Conservation (phyloP, 345 rosid species). For the thale cress (Arabidopsis thaliana) region DNA sequence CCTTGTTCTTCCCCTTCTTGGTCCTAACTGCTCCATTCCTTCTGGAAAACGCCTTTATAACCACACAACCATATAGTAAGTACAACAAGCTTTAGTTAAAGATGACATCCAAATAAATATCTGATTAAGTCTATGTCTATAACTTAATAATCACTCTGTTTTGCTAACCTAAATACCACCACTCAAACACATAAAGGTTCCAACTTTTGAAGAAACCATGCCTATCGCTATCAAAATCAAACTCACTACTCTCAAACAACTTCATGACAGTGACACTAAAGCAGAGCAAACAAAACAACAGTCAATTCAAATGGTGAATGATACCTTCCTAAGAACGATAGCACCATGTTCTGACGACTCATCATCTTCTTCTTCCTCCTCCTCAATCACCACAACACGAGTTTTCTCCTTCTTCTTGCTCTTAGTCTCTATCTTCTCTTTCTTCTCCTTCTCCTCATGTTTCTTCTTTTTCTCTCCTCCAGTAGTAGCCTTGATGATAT, state of each 20-base stretch:
- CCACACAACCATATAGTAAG: conserved; percentile 21
- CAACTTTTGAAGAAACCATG: conserved; percentile 15
- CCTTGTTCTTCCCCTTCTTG: conserved; percentile 79
- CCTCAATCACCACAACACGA: conserved; percentile 77
- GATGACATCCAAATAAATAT: conserved; percentile 4
- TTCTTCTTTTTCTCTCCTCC: conserved; percentile 60
- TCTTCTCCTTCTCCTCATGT: conserved; percentile 46
- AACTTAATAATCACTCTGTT: not conserved
- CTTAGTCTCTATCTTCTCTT: conserved; percentile 41
- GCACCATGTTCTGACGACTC: conserved; percentile 56
- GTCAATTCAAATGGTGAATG: too few species aligned
- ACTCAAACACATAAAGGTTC: conserved; percentile 14
- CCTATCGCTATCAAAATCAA: not conserved
- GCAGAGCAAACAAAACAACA: conserved; percentile 8
- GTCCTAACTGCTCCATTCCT: conserved; percentile 60
- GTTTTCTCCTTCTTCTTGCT: conserved; percentile 54
- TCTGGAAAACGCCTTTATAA: conserved; percentile 72
- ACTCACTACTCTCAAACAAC: conserved; percentile 2
- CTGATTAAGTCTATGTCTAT: not conserved
- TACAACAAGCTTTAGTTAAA: not conserved
- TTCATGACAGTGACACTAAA: conserved; percentile 2
- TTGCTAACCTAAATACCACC: not conserved
- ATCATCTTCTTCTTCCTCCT: conserved; percentile 48
- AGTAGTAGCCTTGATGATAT: conserved; percentile 60
- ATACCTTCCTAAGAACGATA: conserved; percentile 64